These are phyloP conservation scores for Bothriochloa decipiens DNA, from an alignment of 176 grass and related monocot genomes.

Conservation along the genomic window DNA sequence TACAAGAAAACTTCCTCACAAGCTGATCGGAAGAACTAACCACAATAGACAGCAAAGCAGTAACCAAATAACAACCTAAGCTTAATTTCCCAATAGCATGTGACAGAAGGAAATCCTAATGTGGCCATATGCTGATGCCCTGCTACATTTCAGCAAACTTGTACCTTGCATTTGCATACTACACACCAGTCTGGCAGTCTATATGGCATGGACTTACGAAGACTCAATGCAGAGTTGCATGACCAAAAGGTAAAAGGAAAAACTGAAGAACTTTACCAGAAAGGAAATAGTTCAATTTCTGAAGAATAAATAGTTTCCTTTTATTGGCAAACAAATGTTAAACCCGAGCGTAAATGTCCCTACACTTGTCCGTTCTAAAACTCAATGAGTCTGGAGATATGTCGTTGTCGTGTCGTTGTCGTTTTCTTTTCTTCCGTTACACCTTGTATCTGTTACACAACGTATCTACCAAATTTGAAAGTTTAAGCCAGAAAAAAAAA, in stretches of 20 bases:
- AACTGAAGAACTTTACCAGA: neutral
- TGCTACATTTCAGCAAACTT: neutral
- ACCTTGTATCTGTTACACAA: neutral
- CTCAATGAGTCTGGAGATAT: neutral
- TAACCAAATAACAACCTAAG: neutral
- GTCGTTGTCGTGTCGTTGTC: no score
- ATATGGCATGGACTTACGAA: slow-evolving; percentile 11
- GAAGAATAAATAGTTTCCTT: neutral
- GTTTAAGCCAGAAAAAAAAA: neutral
- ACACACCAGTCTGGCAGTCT: neutral
- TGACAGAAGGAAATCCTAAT: slow-evolving; percentile 7
- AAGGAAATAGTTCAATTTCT: slow-evolving; percentile 4
- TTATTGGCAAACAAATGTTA: slow-evolving; percentile 14
- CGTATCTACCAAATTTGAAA: neutral
- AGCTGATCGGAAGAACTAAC: neutral
- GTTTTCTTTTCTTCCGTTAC: neutral
- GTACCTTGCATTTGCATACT: slow-evolving; percentile 26
- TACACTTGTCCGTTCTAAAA: slow-evolving; percentile 13
- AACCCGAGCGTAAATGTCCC: neutral
- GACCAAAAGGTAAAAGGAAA: neutral
- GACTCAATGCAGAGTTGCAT: neutral
- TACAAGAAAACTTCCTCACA: neutral
- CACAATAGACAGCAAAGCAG: slow-evolving; percentile 1
- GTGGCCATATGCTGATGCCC: neutral
- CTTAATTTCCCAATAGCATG: slow-evolving; percentile 18